phyloP scores from a whole-genome alignment of 1,139 yeast species.

The Pichia sp. region DNA sequence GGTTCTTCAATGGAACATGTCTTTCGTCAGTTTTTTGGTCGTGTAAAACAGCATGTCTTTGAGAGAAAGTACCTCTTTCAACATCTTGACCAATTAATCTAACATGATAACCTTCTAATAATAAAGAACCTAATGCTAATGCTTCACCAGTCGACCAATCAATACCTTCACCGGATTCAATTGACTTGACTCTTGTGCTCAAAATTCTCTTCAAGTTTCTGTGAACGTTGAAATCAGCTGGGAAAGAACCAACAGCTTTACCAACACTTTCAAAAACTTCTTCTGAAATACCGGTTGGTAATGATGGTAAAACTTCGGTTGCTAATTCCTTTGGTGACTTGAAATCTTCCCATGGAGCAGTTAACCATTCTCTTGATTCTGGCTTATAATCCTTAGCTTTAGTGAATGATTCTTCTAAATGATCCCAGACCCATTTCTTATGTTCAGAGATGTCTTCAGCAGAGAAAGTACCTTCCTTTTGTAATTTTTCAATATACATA shows the following conservation, averaged over 20 bases:
- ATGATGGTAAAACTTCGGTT: conserved; percentile 89
- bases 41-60: conserved; percentile 97
- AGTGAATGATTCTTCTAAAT: conserved; percentile 80
- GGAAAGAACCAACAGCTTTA: conserved; percentile 69
- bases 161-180: conserved; percentile 85
- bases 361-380: conserved; percentile 93
- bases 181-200: conserved; percentile 76
- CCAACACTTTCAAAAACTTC: conserved; percentile 72
- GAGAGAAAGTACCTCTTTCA: conserved; percentile 99
- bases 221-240: conserved; percentile 85
- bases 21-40: conserved; percentile 84
- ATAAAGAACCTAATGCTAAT: conserved; percentile 89
- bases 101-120: conserved; percentile 90
- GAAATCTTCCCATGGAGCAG: conserved; percentile 98
- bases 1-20: conserved; percentile 76
- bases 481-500: conserved; percentile 69
- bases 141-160: conserved; percentile 99
- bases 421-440: conserved; percentile 96
- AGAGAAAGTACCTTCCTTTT: conserved; percentile 83
- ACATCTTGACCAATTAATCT: conserved; percentile 99
- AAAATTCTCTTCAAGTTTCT: conserved; percentile 94
- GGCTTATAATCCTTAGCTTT: conserved; percentile 89
- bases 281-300: conserved; percentile 88
- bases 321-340: conserved; percentile 97
- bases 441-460: conserved; percentile 89